These are phyloP conservation scores for Cytospora chrysosperma DNA, from an alignment of 2,329 filamentous ascomycete species.

Conservation along the genomic window DNA sequence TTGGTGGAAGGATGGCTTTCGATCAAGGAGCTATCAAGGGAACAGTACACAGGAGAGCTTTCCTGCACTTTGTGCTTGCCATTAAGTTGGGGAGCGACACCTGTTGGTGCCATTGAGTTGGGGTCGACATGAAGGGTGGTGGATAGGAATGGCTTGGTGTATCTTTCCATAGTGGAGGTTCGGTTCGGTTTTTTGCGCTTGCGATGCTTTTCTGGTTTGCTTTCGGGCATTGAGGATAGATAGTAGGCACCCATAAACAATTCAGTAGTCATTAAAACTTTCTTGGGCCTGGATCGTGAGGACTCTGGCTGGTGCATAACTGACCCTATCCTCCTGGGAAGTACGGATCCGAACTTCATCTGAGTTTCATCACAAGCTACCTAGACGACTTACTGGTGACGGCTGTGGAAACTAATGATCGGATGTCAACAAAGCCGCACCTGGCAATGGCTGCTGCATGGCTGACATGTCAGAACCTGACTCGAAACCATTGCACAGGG, in stretches of 20 bases:
- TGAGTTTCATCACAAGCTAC: neutral
- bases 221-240: neutral
- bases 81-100: neutral
- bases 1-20: neutral
- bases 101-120: neutral
- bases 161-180: neutral
- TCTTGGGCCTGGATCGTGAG: neutral
- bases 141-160: neutral
- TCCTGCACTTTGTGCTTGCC: neutral
- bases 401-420: neutral
- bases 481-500: too few relatives aligned
- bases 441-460: too few relatives aligned
- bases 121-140: neutral
- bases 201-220: neutral
- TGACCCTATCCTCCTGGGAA: too few relatives aligned
- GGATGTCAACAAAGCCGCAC: too few relatives aligned
- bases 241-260: neutral
- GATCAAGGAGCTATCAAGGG: neutral
- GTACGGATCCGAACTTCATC: too few relatives aligned
- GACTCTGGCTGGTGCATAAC: neutral
- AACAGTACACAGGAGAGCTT: neutral
- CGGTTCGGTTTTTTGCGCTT: neutral
- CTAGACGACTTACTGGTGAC: too few relatives aligned
- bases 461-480: too few relatives aligned
- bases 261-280: neutral